A percentile compares a stretch with the other conserved stretches of the same genome.
Evolutionary conservation across 805 yeast species (phyloP).

Genomic region (Candida qinlingensis): DNA sequence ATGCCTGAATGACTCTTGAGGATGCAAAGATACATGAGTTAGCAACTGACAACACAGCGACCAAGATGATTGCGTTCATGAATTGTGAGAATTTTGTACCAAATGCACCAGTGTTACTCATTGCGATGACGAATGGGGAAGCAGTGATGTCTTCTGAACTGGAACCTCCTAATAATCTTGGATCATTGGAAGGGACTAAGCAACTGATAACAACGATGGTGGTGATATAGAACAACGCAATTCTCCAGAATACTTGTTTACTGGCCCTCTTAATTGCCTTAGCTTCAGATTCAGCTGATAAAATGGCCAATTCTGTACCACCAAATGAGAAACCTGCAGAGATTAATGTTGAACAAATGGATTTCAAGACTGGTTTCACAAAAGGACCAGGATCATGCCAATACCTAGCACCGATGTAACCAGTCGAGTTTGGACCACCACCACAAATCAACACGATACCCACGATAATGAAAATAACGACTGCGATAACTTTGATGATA

Average conservation of each 20-base stretch:
- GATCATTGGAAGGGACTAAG: slow-evolving; percentile 61
- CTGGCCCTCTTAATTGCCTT: slow-evolving; percentile 53
- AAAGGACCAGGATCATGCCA: slow-evolving; percentile 53
- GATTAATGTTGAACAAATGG: slow-evolving; percentile 66
- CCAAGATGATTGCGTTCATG: slow-evolving; percentile 63
- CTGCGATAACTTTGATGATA: slow-evolving; percentile 38
- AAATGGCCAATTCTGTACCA: slow-evolving; percentile 69
- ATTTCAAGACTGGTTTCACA: slow-evolving; percentile 54
- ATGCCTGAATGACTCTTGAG: slow-evolving; percentile 60
- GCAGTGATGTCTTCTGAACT: slow-evolving; percentile 58
- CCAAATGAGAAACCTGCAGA: slow-evolving; percentile 75
- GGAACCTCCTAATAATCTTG: slow-evolving; percentile 41
- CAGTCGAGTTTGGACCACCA: slow-evolving; percentile 39
- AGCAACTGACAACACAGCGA: slow-evolving; percentile 69
- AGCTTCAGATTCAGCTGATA: slow-evolving; percentile 74
- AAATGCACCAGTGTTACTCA: slow-evolving; percentile 53
- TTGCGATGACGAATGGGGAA: slow-evolving; percentile 77
- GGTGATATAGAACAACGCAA: slow-evolving; percentile 61
- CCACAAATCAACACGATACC: slow-evolving; percentile 42
- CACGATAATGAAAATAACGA: slow-evolving; percentile 44
- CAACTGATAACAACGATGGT: slow-evolving; percentile 55
- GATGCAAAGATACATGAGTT: slow-evolving; percentile 66
- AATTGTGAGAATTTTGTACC: slow-evolving; percentile 55
- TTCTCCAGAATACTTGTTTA: slow-evolving; percentile 83
- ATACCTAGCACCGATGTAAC: slow-evolving; percentile 37